phyloP scores from a whole-genome alignment of 2,329 filamentous ascomycete genomes.

The Pyricularia grisea region DNA sequence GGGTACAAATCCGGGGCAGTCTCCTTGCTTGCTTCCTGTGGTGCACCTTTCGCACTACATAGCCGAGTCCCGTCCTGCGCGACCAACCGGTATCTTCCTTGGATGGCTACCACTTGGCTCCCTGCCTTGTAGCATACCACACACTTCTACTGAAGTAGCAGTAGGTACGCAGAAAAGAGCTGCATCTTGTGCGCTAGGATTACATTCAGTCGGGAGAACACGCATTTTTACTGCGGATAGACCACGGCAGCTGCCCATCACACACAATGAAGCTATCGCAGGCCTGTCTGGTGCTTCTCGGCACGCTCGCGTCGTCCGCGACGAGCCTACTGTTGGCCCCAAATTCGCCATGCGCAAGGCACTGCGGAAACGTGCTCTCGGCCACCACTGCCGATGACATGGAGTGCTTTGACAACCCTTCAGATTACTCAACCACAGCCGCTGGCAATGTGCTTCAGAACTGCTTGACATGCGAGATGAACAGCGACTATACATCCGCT shows the following conservation, averaged over 20 bases:
- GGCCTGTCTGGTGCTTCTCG: conserved; percentile 10
- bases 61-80: neutral
- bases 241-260: neutral
- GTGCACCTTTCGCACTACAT: neutral
- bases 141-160: neutral
- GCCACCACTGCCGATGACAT: conserved; percentile 36
- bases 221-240: neutral
- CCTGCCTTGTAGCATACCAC: neutral
- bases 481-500: conserved; percentile 33
- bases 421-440: conserved; percentile 23
- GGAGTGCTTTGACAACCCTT: conserved; percentile 30
- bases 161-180: neutral
- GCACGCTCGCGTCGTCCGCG: conserved; percentile 11
- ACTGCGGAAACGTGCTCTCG: conserved; percentile 44
- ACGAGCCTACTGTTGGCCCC: conserved; percentile 31
- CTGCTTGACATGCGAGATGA: conserved; percentile 42
- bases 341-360: conserved; percentile 37
- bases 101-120: neutral
- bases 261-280: neutral
- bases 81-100: neutral
- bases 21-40: neutral
- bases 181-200: neutral
- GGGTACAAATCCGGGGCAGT: neutral
- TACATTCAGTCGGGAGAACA: neutral
- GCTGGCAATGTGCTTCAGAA: conserved; percentile 38